A percentile compares a stretch with the other conserved stretches of the same genome.
phyloP scores from a whole-genome alignment of 2,329 filamentous ascomycete species.

The Trichophaea hybrida region DNA sequence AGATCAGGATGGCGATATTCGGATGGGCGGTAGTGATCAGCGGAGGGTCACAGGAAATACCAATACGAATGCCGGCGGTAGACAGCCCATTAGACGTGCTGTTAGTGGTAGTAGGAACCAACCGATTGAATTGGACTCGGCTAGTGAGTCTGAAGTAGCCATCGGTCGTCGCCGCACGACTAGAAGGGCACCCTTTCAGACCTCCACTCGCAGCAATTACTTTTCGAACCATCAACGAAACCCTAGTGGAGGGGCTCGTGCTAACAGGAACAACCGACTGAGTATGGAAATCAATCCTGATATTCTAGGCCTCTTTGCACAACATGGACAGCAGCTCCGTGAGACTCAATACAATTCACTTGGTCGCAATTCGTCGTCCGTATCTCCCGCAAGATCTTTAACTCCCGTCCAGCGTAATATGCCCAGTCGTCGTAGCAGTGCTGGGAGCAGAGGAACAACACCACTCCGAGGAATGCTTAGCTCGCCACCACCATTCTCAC shows the following conservation, averaged over 20 bases:
- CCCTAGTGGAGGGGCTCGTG: background rate
- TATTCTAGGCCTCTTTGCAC: constrained; percentile 13
- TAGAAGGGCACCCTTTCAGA: background rate
- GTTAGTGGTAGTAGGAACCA: constrained; percentile 1
- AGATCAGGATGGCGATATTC: constrained; percentile 17
- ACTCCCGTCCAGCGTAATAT: constrained; percentile 18
- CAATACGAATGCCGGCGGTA: background rate
- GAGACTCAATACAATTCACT: constrained; percentile 17
- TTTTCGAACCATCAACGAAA: constrained; percentile 11
- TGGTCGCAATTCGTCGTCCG: constrained; percentile 9
- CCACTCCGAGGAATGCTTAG: constrained; percentile 12
- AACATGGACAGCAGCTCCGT: constrained; percentile 12
- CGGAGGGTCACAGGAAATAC: background rate
- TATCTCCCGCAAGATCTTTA: constrained; percentile 15
- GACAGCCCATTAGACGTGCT: constrained; percentile 2
- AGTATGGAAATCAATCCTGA: constrained; percentile 13
- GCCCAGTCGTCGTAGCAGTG: constrained; percentile 10
- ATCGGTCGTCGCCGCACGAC: background rate
- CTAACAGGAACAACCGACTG: constrained; percentile 7
- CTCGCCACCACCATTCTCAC: constrained; percentile 12
- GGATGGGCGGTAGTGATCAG: constrained; percentile 10
- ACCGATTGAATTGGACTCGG: constrained; percentile 12
- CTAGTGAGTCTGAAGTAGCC: constrained; percentile 15
- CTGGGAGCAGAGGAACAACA: constrained; percentile 11
- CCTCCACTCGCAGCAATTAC: constrained; percentile 1